Evolutionary conservation across 345 rosid species (phyloP), one percentile per base, ranked within the genome.

Genomic region (Mangifera indica): DNA sequence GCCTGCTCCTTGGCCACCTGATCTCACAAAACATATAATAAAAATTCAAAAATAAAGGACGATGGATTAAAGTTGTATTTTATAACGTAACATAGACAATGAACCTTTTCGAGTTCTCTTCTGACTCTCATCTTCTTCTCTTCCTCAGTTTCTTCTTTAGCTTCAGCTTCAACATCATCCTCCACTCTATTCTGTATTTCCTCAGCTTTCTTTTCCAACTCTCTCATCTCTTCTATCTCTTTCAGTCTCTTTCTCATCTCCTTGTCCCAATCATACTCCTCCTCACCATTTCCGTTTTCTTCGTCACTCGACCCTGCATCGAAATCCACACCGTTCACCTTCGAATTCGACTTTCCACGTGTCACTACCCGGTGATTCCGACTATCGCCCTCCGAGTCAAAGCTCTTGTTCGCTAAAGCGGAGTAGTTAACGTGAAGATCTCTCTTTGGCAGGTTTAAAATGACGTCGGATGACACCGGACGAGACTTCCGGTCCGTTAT

Each of bases 1-100:
- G 93, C 97, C 81, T 90, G 99, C 76, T 95, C 99, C 76, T 84
- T 78, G 52, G 98, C 98, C 52, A 90, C 97, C 98, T 95, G 86
- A 73, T 77, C 81, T 53, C 63, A 5, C 56, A 66, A 37, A 60
- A 2, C 1, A 51, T 21, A 45, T 51, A 42, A 68, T 15, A 37
- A 22, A 55, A 29, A n/a, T n/a, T n/a, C n/a, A n/a, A 29, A 29
- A 29, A 29, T 1, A 29, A 29, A 29, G 32, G 32, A 1, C 3
- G 3, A 3, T 29, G 32, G 32, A 29, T 29, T 37, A n/a, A 13
- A 34, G 11, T 4, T 46, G 11, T 1, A 46, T 0, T 15, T 46
- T 40, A 9, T 13, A 64, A 18, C 40, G 32, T 3, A 45, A 69
- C 55, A 45, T 56, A 42, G 17, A 63, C 25, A 5, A 10, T 88